Base-by-base conservation (phyloP, 805 yeast species). In the Metschnikowia lochheadii region DNA sequence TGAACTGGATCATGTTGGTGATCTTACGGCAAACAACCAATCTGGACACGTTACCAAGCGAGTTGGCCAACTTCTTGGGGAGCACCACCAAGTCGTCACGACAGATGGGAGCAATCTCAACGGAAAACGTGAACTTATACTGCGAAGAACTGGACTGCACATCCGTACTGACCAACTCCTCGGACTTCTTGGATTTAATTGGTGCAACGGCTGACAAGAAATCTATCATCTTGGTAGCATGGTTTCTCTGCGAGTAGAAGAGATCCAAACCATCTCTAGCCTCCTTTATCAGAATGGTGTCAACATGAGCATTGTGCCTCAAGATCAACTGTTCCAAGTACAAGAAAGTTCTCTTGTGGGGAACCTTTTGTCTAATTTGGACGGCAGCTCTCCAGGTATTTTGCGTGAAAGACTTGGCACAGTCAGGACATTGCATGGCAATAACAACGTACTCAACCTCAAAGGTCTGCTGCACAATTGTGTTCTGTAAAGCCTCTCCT, bases 371-470 rank as follows among this genome's bases (percentile, higher is more conserved):
- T 74, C 99, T 85, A 61, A 95, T 87, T 75, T 94, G 99, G 35
- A 95, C 96, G 29, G 92, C 83, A 32, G 99, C 97, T 70, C 94
- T 86, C 99, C 99, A 94, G 4, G 98, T 95, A 69, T 94, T 89
- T 26, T 95, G 87, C 32, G 99, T 94, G 64, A 86, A 94, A 0
- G 97, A 87, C 69, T 89, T 91, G 49, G 98, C 99, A 82, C 99
- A 94, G 72, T 92, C 98, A 3, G 97, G 85, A 77, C 99, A 94
- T 76, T 94, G 99, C 87, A 87, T 88, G 17, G 98, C 96, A 54
- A 87, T 77, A 49, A 92, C 99, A 15, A 88, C 82, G 65, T 86
- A 94, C 64, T 92, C 98, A 13, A 91, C 97, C 69, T 89, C 97
- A 65, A 92, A 90, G 23, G 87, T 81, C 72, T 94, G 99, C 66